Evolutionary conservation across 805 yeast species (phyloP), one percentile per base, ranked within the genome.

Genomic region (Ogataea sp.): DNA sequence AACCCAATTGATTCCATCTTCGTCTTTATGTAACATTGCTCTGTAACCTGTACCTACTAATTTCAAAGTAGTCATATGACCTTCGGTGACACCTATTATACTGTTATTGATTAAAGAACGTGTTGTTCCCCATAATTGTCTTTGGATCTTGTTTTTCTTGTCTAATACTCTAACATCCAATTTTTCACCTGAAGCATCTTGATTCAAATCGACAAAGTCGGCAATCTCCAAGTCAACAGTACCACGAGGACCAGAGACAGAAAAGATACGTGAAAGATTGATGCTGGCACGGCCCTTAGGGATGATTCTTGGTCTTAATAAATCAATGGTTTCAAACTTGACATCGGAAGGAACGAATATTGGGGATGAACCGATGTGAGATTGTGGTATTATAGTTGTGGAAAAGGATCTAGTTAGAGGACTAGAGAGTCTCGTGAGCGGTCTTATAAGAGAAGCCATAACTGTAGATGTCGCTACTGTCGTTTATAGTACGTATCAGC

Each of bases 41-140:
- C 97, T 80, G 73, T 84, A 93, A 59, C 99, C 99, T 11, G 97
- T 90, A 48, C 99, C 99, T 15, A 87, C 94, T 49, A 93, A 81
- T 62, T 79, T 84, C 46, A 93, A 70, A 40, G 89, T 83, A 20
- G 93, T 78, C 44, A 87, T 62, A 58, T 93, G 97, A 13, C 97
- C 97, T 51, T 89, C 97, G 31, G 87, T 78, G 30, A 88, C 95
- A 38, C 99, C 99, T 28, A 75, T 67, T 23, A 90, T 71, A 49
- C 83, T 75, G 63, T 90, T 90, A 52, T 79, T 76, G 36, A 93
- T 58, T 42, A 81, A 68, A 0, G 94, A 72, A 57, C 98, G 75
- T 38, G 82, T 72, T 6, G 97, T 93, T 15, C 98, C 99, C 97
- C 97, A 93, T 75, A 93, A 77, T 16, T 94, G 68, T 47, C 82